Conservation (phyloP, 495 filamentous ascomycete species). For the Schizothecium vesticola region DNA sequence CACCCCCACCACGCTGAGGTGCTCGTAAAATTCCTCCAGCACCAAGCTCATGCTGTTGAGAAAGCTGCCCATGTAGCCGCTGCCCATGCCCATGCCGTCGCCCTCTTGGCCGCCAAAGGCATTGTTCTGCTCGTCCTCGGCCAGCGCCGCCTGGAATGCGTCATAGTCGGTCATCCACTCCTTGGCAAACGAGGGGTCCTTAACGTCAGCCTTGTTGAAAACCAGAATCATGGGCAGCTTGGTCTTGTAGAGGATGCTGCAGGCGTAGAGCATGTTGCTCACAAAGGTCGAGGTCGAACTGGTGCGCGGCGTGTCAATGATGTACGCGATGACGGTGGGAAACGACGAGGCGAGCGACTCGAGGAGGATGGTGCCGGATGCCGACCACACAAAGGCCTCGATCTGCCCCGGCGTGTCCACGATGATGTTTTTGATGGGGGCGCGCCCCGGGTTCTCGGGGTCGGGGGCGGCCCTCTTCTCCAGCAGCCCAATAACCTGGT, state of each 20-base stretch:
- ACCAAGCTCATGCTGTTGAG: slow-evolving; percentile 97
- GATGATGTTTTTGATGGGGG: slow-evolving; percentile 75
- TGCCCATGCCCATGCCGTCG: slow-evolving; percentile 55
- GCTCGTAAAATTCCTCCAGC: slow-evolving; percentile 95
- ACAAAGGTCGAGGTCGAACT: slow-evolving; percentile 94
- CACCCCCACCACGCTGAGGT: slow-evolving; percentile 86
- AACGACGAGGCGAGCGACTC: slow-evolving; percentile 88
- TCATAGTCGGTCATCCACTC: slow-evolving; percentile 99
- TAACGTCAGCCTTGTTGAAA: slow-evolving; percentile 97
- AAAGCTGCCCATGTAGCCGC: slow-evolving; percentile 94
- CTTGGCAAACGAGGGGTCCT: slow-evolving; percentile 85
- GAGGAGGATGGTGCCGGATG: slow-evolving; percentile 86
- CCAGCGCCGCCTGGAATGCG: slow-evolving; percentile 82
- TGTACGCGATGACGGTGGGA: slow-evolving; percentile 93
- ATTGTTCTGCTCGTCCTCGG: slow-evolving; percentile 69
- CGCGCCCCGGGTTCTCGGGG: slow-evolving; percentile 52
- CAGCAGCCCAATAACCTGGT: slow-evolving; percentile 82
- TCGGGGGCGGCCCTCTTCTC: slow-evolving; percentile 79
- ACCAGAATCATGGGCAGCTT: slow-evolving; percentile 97
- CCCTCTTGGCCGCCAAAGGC: slow-evolving; percentile 71
- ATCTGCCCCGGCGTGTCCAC: slow-evolving; percentile 97
- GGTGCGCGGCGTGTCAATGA: slow-evolving; percentile 92
- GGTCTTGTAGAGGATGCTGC: slow-evolving; percentile 96
- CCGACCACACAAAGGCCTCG: slow-evolving; percentile 97
- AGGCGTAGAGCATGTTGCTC: slow-evolving; percentile 99